Base-by-base conservation (phyloP, 768 basidiomycete genomes). In the Agaricus blazei region DNA sequence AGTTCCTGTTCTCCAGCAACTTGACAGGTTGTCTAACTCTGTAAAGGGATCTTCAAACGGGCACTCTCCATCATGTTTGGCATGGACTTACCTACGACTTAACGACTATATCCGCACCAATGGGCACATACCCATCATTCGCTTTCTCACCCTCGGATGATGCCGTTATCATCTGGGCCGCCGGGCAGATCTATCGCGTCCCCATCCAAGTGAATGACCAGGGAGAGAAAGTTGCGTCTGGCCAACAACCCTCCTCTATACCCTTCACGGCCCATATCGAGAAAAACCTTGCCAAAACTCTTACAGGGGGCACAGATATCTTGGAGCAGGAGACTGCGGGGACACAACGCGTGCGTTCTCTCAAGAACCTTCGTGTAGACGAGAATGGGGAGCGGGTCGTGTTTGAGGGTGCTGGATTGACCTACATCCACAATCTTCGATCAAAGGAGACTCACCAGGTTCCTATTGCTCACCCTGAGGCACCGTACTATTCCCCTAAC, bases 61-160 rank as follows among this genome's bases (percentile, higher is more conserved):
- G 87, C 15, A 84, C 84, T 2, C 69, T 86, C 38, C 79, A 78
- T 60, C 68, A 88, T 62, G 66, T 83, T 15, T 89, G 84, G 84
- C 69, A 87, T 52, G 87, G 85, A 0, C 72, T 90, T 31, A 84
- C 77, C 2, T 88, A 87, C 61, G 87, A 90, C 63, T 72, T 84
- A n/a, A 74, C 74, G 23, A 65, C 66, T 9, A 73, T 87, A 49
- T 87, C 82, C 8, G 84, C 87, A 12, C 87, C 88, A 0, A 88
- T 88, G 85, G 85, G 87, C 9, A 90, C 87, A 40, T 90, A 90
- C 60, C 88, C 87, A 0, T 83, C 85, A 1, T 90, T 86, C 62
- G 76, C 87, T 8, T 89, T 89, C 67, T 77, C 82, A 0, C 84
- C 83, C 0, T 67, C 70, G 15, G 80, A 82, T 57, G 73, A 78